Percentiles rank a stretch among this genome's conserved stretches.
phyloP scores from a whole-genome alignment of 768 basidiomycete species.

The Cystobasidium tubakii region DNA sequence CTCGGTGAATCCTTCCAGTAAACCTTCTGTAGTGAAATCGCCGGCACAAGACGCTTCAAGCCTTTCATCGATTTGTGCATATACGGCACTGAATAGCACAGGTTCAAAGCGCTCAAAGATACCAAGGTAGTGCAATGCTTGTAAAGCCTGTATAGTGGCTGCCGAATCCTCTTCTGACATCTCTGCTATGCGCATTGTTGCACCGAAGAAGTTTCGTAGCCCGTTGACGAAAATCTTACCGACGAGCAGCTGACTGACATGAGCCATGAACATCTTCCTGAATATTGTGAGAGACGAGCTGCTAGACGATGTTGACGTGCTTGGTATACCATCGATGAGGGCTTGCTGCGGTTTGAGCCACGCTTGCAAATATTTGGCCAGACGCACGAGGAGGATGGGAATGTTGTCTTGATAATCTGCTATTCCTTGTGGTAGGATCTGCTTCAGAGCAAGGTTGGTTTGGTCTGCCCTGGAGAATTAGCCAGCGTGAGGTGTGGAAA shows the following conservation, averaged over 20 bases:
- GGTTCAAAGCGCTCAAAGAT: conserved; percentile 76
- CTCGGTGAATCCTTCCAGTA: conserved; percentile 59
- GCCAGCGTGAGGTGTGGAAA: background rate
- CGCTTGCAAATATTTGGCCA: conserved; percentile 28
- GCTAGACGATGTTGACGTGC: background rate
- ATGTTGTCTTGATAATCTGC: conserved; percentile 9
- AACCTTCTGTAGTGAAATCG: conserved; percentile 61
- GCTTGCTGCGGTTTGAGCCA: conserved; percentile 32
- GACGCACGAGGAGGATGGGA: background rate
- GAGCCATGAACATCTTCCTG: conserved; percentile 12
- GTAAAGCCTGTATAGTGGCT: background rate
- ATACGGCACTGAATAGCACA: conserved; percentile 74
- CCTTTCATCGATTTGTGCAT: conserved; percentile 73
- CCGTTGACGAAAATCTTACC: background rate
- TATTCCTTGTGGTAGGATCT: background rate
- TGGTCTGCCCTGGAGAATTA: background rate
- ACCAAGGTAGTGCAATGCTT: conserved; percentile 53
- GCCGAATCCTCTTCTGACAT: background rate
- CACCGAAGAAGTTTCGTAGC: conserved; percentile 13
- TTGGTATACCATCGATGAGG: conserved; percentile 6
- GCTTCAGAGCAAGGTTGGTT: conserved; percentile 2
- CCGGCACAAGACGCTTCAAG: conserved; percentile 63
- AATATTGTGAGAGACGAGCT: background rate
- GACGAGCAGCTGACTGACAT: background rate
- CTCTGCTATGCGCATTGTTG: background rate